Base-by-base conservation (phyloP, 2,329 filamentous ascomycete genomes). In the Aspergillus tamarii region DNA sequence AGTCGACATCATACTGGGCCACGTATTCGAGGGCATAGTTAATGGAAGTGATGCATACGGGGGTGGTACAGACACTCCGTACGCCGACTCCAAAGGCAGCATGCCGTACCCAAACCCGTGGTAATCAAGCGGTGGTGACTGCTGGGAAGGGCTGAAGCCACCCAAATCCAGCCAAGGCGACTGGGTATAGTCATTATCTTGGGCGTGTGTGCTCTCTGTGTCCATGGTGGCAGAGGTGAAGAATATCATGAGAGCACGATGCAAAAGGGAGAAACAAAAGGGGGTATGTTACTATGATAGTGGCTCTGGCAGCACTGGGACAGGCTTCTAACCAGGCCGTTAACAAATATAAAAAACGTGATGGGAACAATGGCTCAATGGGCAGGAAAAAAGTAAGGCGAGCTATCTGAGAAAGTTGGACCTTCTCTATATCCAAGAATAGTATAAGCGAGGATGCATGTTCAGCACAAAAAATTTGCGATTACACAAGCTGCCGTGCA, bases 1-100 rank as follows among this genome's bases (percentile, higher is more conserved):
- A 67, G 90, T 91, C 53, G 90, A 91, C 75, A 94, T 82, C 85
- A 93, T 90, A 76, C 91, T 94, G 9, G 92, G 92, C 92, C 92
- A 96, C 66, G 76, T 70, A 58, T 89, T 85, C 54, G 84, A 84
- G 26, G 89, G 88, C 82, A 91, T 91, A 70, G 92, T 89, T 67
- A 94, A 81, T 74, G 91, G 89, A 26, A 91, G 87, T 36, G 82
- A 80, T 46, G 80, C 79, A 70, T 85, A 84, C 64, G 86, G 82
- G 66, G 86, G 84, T 69, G 85, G 85, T 69, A 87, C 84, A 70
- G 88, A 84, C 69, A 84, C 82, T 67, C 76, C 79, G 70, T 83
- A 87, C 63, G 80, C 79, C 36, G 83, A 77, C 63, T 89, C 87
- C 68, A 88, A 82, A 36, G 88, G 82, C 68, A 90, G 82, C 21